Base-by-base conservation (phyloP, 2,329 filamentous ascomycete genomes). In the Rhinocladiella mackenziei region DNA sequence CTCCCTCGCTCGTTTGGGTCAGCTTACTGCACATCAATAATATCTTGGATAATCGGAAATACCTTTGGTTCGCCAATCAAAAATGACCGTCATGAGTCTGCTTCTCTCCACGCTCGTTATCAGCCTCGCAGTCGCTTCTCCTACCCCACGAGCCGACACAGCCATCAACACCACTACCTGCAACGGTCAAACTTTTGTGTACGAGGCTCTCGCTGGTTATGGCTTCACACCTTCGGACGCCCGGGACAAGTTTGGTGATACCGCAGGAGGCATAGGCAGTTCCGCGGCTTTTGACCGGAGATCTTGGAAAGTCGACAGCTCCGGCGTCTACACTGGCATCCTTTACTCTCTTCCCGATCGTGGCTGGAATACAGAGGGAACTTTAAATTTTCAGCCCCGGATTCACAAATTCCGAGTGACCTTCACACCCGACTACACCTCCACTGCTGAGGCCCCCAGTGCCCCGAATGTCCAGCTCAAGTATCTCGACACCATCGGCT, bases 291-390 rank as follows among this genome's bases (percentile, higher is more conserved):
- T 87, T 20, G 77, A 83, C 43, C 67, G 68, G 46, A 65, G 62
- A 23, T 72, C 74, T 6, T 87, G 82, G 81, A 73, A 69, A 54
- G 76, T 74, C 58, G 35, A 53, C 33, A 39, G 26, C 7, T 60
- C 61, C 4, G 70, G 65, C 55, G 68, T 67, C 39, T 87, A 86
- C 59, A 70, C 72, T 2, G 83, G 81, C 11, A 71, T 76, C 3
- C 58, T 86, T 15, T 87, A 76, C 65, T 69, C 72, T 9, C 62
- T 86, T 11, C 83, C 83, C 1, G 81, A 86, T 58, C 72, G 82
- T 48, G 83, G 83, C 26, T 87, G 83, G 75, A 86, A 87, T 58
- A 86, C 82, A 0, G 68, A 85, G 55, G 83, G 81, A 32, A 86
- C 83, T 6, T 54, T 82, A 13, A 85, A 85, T 60, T 84, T 75